Conservation (phyloP, 176 grass and related monocot genomes). For the Zea mays region Zm-B73-REFERENCE-NAM-5.0 NC_050103.1:71411001-71411500, state of each 20-base stretch:
- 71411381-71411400: conserved; percentile 49
- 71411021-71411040: conserved; percentile 33
- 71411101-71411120: not conserved
- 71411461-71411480: conserved; percentile 49
- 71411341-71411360: conserved; percentile 42
- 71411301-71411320: conserved; percentile 19
- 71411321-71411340: conserved; percentile 16
- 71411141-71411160: not conserved
- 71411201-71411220: conserved; percentile 41
- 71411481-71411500: conserved; percentile 38
- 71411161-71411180: not conserved
- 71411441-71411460: conserved; percentile 33
- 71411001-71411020: conserved; percentile 46
- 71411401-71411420: conserved; percentile 42
- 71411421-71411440: conserved; percentile 41
- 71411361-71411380: conserved; percentile 56
- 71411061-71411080: conserved; percentile 9
- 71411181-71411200: not conserved
- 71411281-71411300: conserved; percentile 1
- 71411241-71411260: conserved; percentile 33
- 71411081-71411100: not conserved
- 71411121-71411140: not conserved
- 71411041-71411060: conserved; percentile 45
- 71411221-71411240: conserved; percentile 20
- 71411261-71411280: conserved; percentile 38